A percentile compares a stretch with the other conserved stretches of the same genome.
These are phyloP conservation scores for Leccinum incarnatum DNA, from an alignment of 768 basidiomycete species.

Conservation along the genomic window DNA sequence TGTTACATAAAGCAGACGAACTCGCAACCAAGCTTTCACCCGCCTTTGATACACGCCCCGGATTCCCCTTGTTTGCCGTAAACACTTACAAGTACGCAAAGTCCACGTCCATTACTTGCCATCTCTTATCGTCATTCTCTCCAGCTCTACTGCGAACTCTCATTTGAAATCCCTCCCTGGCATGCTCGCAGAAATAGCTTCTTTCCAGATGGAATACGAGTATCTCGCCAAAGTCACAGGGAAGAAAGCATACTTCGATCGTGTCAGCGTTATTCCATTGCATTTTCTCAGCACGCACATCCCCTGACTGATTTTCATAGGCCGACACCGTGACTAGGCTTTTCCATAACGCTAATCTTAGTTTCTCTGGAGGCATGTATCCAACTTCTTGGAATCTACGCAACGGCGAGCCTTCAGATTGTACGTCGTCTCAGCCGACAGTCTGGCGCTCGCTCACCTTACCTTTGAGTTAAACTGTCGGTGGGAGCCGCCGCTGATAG, in stretches of 20 bases:
- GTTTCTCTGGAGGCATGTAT: conserved; percentile 57
- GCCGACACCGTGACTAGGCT: conserved; percentile 46
- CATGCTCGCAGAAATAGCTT: conserved; percentile 76
- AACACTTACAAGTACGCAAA: conserved; percentile 56
- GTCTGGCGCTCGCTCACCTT: not conserved
- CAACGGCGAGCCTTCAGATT: conserved; percentile 41
- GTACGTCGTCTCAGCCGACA: conserved; percentile 36
- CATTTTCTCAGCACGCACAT: not conserved
- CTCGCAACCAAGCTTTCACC: conserved; percentile 71
- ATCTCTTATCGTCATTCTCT: not conserved
- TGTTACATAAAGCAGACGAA: conserved; percentile 72
- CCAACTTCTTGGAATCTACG: conserved; percentile 56
- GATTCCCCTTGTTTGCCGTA: conserved; percentile 69
- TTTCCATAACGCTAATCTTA: conserved; percentile 47
- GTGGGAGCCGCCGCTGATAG: conserved; percentile 72
- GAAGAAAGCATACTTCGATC: conserved; percentile 57
- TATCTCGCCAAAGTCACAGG: conserved; percentile 80
- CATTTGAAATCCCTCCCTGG: conserved; percentile 24
- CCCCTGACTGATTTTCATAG: conserved; percentile 27
- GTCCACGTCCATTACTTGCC: not conserved
- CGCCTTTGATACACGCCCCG: conserved; percentile 65
- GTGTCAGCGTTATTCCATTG: conserved; percentile 36
- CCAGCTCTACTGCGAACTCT: not conserved
- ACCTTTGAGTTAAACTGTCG: conserved; percentile 40
- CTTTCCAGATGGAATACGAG: conserved; percentile 79